A percentile compares a stretch with the other conserved stretches of the same genome.
These are phyloP conservation scores for Amphicarpaea edgeworthii DNA, from an alignment of 306 rosid species.

Conservation along the genomic window DNA sequence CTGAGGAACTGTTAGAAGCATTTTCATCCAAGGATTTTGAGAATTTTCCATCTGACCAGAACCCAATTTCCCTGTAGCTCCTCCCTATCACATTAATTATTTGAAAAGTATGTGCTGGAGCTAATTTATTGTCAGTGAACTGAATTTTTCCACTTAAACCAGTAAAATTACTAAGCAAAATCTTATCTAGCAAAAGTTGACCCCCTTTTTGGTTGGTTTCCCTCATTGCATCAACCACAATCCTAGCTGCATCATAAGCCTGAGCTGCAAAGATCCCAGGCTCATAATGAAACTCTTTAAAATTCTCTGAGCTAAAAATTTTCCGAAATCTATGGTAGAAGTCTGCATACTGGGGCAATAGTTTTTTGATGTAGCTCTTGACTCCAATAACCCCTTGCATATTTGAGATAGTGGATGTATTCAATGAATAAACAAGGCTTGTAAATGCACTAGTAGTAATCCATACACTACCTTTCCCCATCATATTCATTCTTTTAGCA, in stretches of 20 bases:
- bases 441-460: slow-evolving; percentile 60
- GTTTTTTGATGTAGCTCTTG: slow-evolving; percentile 47
- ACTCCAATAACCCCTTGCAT: slow-evolving; percentile 63
- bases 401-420: slow-evolving; percentile 52
- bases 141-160: slow-evolving; percentile 51
- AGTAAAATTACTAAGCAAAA: slow-evolving; percentile 43
- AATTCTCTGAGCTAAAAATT: slow-evolving; percentile 42
- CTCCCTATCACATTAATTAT: slow-evolving; percentile 59
- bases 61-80: slow-evolving; percentile 53
- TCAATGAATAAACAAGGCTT: slow-evolving; percentile 55
- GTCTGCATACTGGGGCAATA: not conserved
- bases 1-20: not conserved
- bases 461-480: slow-evolving; percentile 60
- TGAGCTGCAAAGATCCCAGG: slow-evolving; percentile 55
- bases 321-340: slow-evolving; percentile 43
- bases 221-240: slow-evolving; percentile 49
- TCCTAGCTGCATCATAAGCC: slow-evolving; percentile 61
- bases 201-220: slow-evolving; percentile 36
- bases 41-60: slow-evolving; percentile 58
- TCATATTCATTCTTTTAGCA: slow-evolving; percentile 60
- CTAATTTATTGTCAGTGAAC: slow-evolving; percentile 42
- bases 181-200: slow-evolving; percentile 42
- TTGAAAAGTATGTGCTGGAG: slow-evolving; percentile 40
- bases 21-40: slow-evolving; percentile 1
- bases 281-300: slow-evolving; percentile 49